Evolutionary conservation across 2,329 filamentous ascomycete species (phyloP), one percentile per base, ranked within the genome.

Genomic region (Aspergillus eucalypticola): DNA sequence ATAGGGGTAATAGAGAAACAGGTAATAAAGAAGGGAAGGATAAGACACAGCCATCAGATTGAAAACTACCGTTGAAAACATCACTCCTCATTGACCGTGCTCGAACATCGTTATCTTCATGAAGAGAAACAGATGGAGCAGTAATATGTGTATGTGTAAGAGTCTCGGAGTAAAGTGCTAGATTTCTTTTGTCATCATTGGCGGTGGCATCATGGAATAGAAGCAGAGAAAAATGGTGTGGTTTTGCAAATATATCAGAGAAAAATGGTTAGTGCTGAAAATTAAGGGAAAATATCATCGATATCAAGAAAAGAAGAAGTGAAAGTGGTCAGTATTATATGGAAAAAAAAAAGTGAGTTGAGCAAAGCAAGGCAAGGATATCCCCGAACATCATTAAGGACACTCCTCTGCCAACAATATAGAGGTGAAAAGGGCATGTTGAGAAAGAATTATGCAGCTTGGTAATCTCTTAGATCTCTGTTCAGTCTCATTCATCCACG

Each of bases 401-500:
- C 5, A 2, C 13, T 27, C 5, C 2, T 15, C 25, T 50, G 19
- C 11, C 32, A 7, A 2, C 25, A 38, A 1, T n/a, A 15, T 23
- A 17, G 32, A 35, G 10, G 6, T 11, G 17, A 23, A 56, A 21
- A 19, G 44, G 46, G 29, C 29, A 10, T 11, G 29, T 10, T 32
- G 3, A 32, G 1, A 32, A 27, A 25, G 25, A 25, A 29, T 11
- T 5, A 10, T 48, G 15, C 2, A 52, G 19, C 54, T 50, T 46
- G 27, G 32, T 42, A 64, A 67, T 76, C 78, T 73, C 78, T 79
- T 67, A 75, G 78, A 80, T 80, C 70, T 80, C 78, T 80, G 78
- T 80, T 80, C 78, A 72, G 11, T 71, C 69, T 78, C 77, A 78
- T 71, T 79, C 78, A 79, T 67, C 58, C 72, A 73, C 68, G 56